phyloP scores from a whole-genome alignment of 345 rosid species.

The Cardamine resedifolia region DNA sequence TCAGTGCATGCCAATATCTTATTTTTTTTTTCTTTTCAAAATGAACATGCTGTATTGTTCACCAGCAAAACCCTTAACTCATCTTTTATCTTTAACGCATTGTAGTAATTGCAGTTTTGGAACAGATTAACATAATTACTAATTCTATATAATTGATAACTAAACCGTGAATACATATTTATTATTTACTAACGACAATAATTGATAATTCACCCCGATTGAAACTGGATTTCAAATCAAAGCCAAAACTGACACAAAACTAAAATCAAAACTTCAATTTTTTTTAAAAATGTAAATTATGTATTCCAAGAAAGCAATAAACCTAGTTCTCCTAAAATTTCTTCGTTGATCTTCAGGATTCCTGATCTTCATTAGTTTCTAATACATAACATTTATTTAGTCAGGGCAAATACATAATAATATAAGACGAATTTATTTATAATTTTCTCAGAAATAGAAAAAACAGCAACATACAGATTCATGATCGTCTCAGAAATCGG shows the following conservation, averaged over 20 bases:
- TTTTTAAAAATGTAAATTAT: too few species aligned
- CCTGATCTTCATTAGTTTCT: not conserved
- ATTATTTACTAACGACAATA: not conserved
- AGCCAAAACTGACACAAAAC: not conserved
- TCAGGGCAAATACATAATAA: not conserved
- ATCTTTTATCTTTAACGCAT: not conserved
- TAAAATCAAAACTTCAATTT: not conserved
- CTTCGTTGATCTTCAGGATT: too few species aligned
- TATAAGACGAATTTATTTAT: not conserved
- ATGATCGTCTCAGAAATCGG: constrained; percentile 54
- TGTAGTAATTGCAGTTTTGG: not conserved
- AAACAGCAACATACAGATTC: not conserved
- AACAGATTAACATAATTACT: not conserved
- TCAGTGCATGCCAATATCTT: not conserved
- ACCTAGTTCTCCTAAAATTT: not conserved
- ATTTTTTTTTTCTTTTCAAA: not conserved
- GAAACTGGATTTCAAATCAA: not conserved
- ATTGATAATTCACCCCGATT: not conserved
- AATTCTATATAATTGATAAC: too few species aligned
- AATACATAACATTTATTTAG: not conserved
- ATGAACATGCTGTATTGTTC: not conserved
- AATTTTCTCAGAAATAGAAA: not conserved
- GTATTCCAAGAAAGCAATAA: constrained; percentile 2
- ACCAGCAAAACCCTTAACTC: not conserved
- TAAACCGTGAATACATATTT: not conserved